Percentiles rank a stretch among this genome's conserved stretches.
These are phyloP conservation scores for Mucor plumbeus DNA, from an alignment of 371 early-diverging fungal genomes.

Conservation along the genomic window DNA sequence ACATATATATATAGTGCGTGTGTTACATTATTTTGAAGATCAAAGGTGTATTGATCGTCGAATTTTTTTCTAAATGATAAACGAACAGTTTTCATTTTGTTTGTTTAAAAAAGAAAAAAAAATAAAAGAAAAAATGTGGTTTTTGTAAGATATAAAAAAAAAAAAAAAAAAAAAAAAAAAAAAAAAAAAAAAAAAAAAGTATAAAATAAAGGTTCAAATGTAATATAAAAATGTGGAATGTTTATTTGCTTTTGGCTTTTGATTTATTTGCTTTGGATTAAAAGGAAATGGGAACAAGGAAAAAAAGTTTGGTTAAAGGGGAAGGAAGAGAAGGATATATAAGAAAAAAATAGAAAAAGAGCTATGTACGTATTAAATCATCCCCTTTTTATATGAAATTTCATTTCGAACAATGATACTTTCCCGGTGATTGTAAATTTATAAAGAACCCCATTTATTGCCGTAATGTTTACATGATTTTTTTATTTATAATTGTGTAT, in stretches of 20 bases:
- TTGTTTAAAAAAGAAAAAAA: background rate
- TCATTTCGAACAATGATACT: constrained; percentile 13
- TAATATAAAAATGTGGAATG: constrained; percentile 13
- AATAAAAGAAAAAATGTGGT: constrained; percentile 5
- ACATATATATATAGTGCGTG: background rate
- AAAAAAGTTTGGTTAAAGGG: no score
- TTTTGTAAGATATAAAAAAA: background rate
- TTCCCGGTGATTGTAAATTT: constrained; percentile 6
- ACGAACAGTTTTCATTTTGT: constrained; percentile 40
- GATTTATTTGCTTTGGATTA: background rate
- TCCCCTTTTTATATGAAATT: constrained; percentile 5
- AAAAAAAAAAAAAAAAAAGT: no score
- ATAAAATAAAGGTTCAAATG: background rate
- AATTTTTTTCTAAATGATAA: constrained; percentile 37
- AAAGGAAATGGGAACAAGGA: constrained; percentile 7
- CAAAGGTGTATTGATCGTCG: constrained; percentile 55
- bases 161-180: no score
- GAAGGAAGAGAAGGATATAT: background rate
- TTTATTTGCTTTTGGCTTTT: background rate
- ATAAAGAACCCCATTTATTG: constrained; percentile 1
- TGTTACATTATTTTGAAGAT: constrained; percentile 45
- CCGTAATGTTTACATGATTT: constrained; percentile 8
- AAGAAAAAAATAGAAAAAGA: background rate
- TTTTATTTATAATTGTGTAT: background rate
- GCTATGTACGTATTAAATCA: background rate